Base-by-base conservation (phyloP, 345 rosid genomes). In the Citrus reticulata region DNA sequence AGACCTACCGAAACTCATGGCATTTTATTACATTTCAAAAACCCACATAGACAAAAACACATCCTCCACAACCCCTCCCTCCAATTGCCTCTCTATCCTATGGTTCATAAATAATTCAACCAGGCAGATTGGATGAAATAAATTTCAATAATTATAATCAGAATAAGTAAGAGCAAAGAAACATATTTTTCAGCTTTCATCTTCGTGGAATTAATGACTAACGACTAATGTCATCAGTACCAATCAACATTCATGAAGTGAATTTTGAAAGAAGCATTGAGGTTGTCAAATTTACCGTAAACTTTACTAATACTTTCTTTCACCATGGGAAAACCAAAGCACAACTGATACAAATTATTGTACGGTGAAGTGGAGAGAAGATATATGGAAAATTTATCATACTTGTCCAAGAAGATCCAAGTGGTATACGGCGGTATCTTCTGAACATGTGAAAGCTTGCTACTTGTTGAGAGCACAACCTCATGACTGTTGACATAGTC, bases 381-480 rank as follows among this genome's bases (percentile, higher is more conserved):
- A 74, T 62, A 70, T 35, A n/a, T 27, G 51, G 35, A 73, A 35
- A 65, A 61, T 74, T 58, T 65, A 30, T 59, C 87, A 72, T 89
- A 90, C 99, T 90, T 96, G 83, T 94, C 97, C 94, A 96, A 84
- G 84, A 94, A 96, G 51, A 96, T 91, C 99, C 99, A 96, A 55
- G 97, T 88, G 46, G 99, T 94, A 84, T 96, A 96, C 7, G 94
- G 92, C 6, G 99, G 98, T 80, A 94, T 88, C 83, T 84, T 94
- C 88, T 94, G 97, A 39, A 86, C 64, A 77, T 24, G 73, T 0
- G 93, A 94, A 81, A 96, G 94, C 83, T 88, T 86, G 74, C 75
- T 73, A 83, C 78, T 89, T 20, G 85, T 77, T 13, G 86, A 73
- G 71, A 72, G 76, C 61, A 81, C 75, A 87, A 88, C 89, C 83